These are phyloP conservation scores for Fusarium lyarnte DNA, from an alignment of 2,329 filamentous ascomycete species.

Conservation along the genomic window DNA sequence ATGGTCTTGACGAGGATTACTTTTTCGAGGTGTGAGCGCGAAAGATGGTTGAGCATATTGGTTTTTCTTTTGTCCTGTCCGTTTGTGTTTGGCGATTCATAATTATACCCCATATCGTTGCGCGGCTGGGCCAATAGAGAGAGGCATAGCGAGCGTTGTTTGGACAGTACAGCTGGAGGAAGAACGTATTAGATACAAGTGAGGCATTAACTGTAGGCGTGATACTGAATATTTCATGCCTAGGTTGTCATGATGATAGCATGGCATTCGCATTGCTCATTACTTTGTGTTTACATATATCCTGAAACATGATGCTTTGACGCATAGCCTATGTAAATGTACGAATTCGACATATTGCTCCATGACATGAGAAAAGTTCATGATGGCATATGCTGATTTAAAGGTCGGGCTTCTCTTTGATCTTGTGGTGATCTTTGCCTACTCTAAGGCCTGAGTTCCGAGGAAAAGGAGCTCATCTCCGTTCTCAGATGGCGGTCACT, in stretches of 20 bases:
- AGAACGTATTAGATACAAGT: background rate
- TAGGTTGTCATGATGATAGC: background rate
- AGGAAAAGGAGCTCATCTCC: background rate
- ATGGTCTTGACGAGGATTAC: conserved; percentile 91
- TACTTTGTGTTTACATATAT: conserved; percentile 2
- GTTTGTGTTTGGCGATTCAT: conserved; percentile 35
- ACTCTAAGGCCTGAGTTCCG: background rate
- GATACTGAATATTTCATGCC: background rate
- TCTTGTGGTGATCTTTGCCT: background rate
- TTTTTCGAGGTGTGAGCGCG: conserved; percentile 77
- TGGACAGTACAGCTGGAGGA: conserved; percentile 11
- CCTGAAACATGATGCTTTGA: background rate
- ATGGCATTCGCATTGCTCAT: background rate
- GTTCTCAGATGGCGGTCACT: conserved; percentile 27
- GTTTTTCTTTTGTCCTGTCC: conserved; percentile 29
- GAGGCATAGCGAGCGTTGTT: conserved; percentile 36
- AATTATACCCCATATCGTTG: conserved; percentile 36
- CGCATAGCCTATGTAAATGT: background rate
- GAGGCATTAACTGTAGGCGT: background rate
- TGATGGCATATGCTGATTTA: background rate
- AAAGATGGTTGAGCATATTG: background rate
- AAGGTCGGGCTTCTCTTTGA: background rate
- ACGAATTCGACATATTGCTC: background rate
- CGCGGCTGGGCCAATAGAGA: conserved; percentile 7
- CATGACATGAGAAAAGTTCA: background rate